Base-by-base conservation (phyloP, 2,329 filamentous ascomycete genomes). In the Alternaria rosae region DNA sequence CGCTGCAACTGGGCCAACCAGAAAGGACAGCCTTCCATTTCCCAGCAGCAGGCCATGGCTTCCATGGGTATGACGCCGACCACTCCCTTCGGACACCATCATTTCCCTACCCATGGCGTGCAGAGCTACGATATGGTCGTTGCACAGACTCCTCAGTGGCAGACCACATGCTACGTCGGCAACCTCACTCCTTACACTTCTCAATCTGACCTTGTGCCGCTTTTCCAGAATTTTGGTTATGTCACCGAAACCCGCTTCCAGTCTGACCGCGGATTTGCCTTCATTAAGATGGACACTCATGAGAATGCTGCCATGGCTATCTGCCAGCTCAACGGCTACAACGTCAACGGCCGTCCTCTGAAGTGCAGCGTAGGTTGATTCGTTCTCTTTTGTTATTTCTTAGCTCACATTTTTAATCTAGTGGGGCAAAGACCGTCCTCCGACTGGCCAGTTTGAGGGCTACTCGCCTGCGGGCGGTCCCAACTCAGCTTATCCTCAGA, bases 1-100 rank as follows among this genome's bases (percentile, higher is more conserved):
- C 94, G 95, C 72, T 98, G 94, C 87, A 99, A 99, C 85, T 99
- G 95, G 95, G 95, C 95, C 64, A 99, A 99, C 84, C 95, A 99
- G 79, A 99, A 99, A 85, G 95, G 95, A n/a, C 95, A 99, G 78
- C 95, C 95, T 59, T 98, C 95, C 2, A 97, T 98, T 80, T 93
- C 94, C 51, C 94, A 99, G 83, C 95, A 98, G 82, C 93, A 97
- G 81, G 93, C 93, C 38, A 95, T 99, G 93, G 91, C 91, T 65
- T 91, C 93, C 61, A 97, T 98, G 92, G 95, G 95, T 78, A 94
- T 99, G 91, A 97, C 94, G 25, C 95, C 95, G 6, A 97, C 94
- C 28, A 97, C 94, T 48, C 93, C 94, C 12, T 99, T 94, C 76
- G 95, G 94, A 32, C 94, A 97, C 78, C 95, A 99, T 79, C 94